Conservation (phyloP, 1,284 basidiomycete genomes). For the Moesziomyces sp. region DNA sequence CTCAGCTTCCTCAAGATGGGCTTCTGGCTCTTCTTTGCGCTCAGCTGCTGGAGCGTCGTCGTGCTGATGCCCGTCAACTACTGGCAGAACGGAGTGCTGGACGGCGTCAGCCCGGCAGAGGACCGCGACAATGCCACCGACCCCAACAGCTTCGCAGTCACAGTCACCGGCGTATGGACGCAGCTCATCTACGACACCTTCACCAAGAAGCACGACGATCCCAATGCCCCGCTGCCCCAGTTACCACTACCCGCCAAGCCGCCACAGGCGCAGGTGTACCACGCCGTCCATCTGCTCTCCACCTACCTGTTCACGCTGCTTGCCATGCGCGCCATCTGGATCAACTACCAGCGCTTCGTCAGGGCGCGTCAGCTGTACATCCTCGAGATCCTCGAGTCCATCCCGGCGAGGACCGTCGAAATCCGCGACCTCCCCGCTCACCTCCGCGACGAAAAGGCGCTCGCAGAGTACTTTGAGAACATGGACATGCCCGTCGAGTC, state of each 20-base stretch:
- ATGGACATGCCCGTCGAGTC: conserved; percentile 77
- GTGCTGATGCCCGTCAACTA: conserved; percentile 67
- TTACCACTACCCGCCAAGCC: conserved; percentile 42
- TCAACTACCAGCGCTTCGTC: conserved; percentile 88
- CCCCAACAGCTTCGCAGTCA: conserved; percentile 1
- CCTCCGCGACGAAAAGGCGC: conserved; percentile 81
- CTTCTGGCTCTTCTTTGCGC: conserved; percentile 85
- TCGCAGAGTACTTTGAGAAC: conserved; percentile 92
- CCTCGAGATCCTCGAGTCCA: conserved; percentile 90
- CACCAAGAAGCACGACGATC: conserved; percentile 16
- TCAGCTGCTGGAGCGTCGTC: conserved; percentile 74
- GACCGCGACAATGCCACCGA: conserved; percentile 42
- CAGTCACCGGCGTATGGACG: conserved; percentile 31
- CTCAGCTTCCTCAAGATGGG: conserved; percentile 95
- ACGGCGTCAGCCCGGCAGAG: conserved; percentile 64
- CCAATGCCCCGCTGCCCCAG: conserved; percentile 50
- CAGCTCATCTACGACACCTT: conserved; percentile 23
- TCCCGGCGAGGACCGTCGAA: conserved; percentile 91
- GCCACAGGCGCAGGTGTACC: conserved; percentile 67
- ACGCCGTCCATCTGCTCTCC: conserved; percentile 82
- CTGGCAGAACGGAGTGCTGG: conserved; percentile 63
- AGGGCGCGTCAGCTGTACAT: conserved; percentile 92
- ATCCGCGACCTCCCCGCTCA: conserved; percentile 84
- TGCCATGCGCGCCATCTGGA: conserved; percentile 84
- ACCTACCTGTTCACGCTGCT: conserved; percentile 91